These are phyloP conservation scores for Botrytis aclada DNA, from an alignment of 2,329 filamentous ascomycete genomes.

Conservation along the genomic window DNA sequence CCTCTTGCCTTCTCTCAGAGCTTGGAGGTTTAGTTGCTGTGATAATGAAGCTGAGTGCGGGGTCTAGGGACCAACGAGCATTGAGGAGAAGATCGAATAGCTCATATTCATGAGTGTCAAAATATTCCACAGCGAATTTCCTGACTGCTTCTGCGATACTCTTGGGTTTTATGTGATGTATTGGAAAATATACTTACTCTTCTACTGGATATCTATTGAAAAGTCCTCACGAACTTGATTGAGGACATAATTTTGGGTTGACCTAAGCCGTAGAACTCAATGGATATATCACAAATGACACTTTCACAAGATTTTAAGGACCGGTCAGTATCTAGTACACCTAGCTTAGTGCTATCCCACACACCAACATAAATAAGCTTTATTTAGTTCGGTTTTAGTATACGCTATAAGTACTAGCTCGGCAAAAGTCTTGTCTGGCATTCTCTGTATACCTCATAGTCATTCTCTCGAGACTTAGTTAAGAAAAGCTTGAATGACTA, in stretches of 20 bases:
- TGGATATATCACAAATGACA: neutral
- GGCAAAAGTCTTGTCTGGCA: neutral
- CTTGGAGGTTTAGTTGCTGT: neutral
- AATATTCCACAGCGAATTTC: rapidly evolving
- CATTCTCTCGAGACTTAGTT: neutral
- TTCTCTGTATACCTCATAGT: neutral
- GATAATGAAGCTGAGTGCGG: neutral
- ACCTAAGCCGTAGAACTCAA: neutral
- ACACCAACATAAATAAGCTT: neutral
- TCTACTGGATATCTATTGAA: neutral
- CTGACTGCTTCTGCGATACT: neutral
- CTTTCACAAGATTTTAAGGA: neutral
- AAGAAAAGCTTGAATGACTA: neutral
- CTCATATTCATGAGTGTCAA: neutral
- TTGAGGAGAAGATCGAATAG: neutral
- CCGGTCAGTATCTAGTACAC: neutral
- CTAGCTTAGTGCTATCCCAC: neutral
- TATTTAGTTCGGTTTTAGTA: neutral
- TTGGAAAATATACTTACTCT: neutral
- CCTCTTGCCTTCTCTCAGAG: neutral
- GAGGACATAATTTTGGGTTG: rapidly evolving
- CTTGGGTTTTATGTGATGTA: rapidly evolving
- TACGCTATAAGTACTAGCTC: neutral
- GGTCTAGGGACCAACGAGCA: neutral
- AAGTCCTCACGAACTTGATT: rapidly evolving